Percentiles rank a stretch among this genome's conserved stretches.
Conservation (phyloP, 2,329 filamentous ascomycete genomes). For the Fusarium transvaalense region DNA sequence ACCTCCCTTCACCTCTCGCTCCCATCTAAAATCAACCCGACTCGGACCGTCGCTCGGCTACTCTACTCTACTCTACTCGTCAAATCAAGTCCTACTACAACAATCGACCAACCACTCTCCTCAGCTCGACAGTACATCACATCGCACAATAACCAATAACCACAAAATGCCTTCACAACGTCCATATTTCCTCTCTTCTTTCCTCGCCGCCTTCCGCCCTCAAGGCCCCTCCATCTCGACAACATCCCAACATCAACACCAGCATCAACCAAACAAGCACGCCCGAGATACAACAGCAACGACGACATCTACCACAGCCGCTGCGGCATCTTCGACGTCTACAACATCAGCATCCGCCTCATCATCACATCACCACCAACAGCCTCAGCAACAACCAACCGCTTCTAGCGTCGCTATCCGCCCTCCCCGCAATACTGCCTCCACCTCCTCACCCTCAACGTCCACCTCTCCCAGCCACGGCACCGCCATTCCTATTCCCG, state of each 20-base stretch:
- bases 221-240: constrained; percentile 56
- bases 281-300: constrained; percentile 45
- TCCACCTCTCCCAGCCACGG: constrained; percentile 36
- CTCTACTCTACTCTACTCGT: constrained; percentile 6
- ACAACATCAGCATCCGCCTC: constrained; percentile 44
- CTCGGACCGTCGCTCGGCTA: constrained; percentile 32
- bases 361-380: constrained; percentile 40
- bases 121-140: background rate
- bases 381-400: constrained; percentile 43
- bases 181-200: constrained; percentile 68
- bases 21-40: constrained; percentile 10
- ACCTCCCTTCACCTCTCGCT: too few species aligned
- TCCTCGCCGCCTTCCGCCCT: constrained; percentile 66
- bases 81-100: background rate
- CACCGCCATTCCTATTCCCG: constrained; percentile 58
- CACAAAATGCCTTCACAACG: constrained; percentile 64
- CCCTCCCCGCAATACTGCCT: constrained; percentile 45
- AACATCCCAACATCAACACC: constrained; percentile 46
- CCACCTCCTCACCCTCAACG: constrained; percentile 33
- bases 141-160: background rate
- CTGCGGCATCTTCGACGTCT: constrained; percentile 40
- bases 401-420: constrained; percentile 50
- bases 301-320: constrained; percentile 36
- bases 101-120: background rate
- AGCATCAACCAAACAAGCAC: constrained; percentile 55